phyloP scores from a whole-genome alignment of 1,284 basidiomycete genomes.

The Trametes versicolor region DNA sequence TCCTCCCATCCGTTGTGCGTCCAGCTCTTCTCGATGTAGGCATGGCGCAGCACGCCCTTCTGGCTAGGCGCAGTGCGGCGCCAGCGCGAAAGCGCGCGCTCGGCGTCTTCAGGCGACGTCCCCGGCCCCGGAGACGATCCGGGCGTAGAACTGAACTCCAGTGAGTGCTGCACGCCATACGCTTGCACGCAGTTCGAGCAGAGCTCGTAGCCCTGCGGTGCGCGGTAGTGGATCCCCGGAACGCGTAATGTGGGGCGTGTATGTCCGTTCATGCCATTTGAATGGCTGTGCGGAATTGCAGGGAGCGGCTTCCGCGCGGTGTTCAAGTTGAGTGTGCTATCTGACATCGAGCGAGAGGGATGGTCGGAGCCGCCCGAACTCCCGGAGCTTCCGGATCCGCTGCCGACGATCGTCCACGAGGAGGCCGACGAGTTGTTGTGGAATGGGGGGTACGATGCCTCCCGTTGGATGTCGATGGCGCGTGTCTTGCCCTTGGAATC shows the following conservation, averaged over 20 bases:
- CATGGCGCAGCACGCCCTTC: conserved; percentile 81
- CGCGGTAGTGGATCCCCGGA: conserved; percentile 15
- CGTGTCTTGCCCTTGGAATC: conserved; percentile 44
- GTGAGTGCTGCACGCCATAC: conserved; percentile 81
- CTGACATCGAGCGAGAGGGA: conserved; percentile 30
- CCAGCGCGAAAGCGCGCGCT: conserved; percentile 61
- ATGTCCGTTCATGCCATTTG: conserved; percentile 2
- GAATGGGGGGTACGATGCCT: conserved; percentile 31
- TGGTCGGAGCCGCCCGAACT: conserved; percentile 31
- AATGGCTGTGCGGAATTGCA: conserved; percentile 13
- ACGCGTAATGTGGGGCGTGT: conserved; percentile 15
- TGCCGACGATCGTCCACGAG: conserved; percentile 46
- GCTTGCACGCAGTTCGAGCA: conserved; percentile 82
- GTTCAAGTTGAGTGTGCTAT: conserved; percentile 26
- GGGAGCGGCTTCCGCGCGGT: conserved; percentile 29
- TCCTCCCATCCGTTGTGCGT: conserved; percentile 84
- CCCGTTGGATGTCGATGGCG: conserved; percentile 31
- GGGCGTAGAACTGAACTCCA: conserved; percentile 62
- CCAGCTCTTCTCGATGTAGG: conserved; percentile 89
- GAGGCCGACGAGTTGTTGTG: conserved; percentile 48
- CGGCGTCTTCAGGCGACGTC: conserved; percentile 60
- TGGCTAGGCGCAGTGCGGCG: conserved; percentile 69
- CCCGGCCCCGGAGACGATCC: conserved; percentile 54
- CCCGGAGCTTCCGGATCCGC: conserved; percentile 25
- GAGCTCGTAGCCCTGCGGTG: conserved; percentile 75